phyloP scores from a whole-genome alignment of 192 early-diverging fungal species.

The Glomus cerebriforme region DNA sequence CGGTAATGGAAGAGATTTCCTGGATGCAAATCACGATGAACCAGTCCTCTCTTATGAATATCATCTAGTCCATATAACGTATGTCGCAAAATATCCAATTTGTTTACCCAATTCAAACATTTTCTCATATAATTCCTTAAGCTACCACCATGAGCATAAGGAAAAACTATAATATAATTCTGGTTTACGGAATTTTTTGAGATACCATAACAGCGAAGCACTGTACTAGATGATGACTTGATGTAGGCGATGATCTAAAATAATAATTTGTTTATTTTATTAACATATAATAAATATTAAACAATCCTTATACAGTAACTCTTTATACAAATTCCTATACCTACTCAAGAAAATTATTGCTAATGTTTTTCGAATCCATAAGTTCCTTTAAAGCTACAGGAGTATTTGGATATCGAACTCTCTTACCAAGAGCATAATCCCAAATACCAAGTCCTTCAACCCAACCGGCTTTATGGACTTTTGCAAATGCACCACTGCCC shows the following conservation, averaged over 20 bases:
- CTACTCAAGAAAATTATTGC: neutral
- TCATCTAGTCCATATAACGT: neutral
- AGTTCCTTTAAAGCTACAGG: conserved; percentile 17
- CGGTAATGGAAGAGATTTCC: conserved; percentile 10
- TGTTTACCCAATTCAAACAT: neutral
- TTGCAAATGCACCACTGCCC: neutral
- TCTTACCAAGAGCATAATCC: neutral
- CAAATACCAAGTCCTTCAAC: conserved; percentile 6
- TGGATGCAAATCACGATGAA: conserved; percentile 21
- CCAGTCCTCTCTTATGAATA: neutral
- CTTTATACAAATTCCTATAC: no score
- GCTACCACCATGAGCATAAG: conserved; percentile 38
- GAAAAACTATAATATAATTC: conserved; percentile 43
- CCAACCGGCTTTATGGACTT: conserved; percentile 12
- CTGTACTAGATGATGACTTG: conserved; percentile 4
- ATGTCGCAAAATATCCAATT: conserved; percentile 11
- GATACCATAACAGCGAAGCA: conserved; percentile 11
- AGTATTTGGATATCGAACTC: conserved; percentile 2
- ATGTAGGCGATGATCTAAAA: neutral
- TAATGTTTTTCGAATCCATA: neutral
- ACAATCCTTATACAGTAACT: neutral
- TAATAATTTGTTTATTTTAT: neutral
- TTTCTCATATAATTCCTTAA: conserved; percentile 39
- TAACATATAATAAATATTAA: neutral
- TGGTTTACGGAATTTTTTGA: conserved; percentile 21